Evolutionary conservation across 495 filamentous ascomycete genomes (phyloP).

Genomic region (Geopyxis carbonaria): DNA sequence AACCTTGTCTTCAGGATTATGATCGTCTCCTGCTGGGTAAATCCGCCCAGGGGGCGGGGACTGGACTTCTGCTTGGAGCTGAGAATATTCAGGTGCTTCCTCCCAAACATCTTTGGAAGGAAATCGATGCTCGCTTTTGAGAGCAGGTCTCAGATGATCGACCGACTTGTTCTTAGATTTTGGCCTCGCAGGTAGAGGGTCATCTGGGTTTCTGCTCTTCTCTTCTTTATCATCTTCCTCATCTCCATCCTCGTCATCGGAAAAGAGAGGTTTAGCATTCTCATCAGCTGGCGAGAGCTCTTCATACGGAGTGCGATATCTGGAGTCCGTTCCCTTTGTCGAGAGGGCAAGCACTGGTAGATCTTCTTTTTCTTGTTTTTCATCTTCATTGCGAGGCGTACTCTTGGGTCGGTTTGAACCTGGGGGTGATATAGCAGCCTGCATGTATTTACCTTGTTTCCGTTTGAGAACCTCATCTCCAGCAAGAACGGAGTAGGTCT

Average conservation of each 20-base stretch:
- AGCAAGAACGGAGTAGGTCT: conserved; percentile 60
- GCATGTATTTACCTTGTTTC: conserved; percentile 37
- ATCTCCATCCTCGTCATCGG: conserved; percentile 66
- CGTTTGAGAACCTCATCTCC: conserved; percentile 81
- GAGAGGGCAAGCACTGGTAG: background rate
- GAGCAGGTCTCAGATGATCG: conserved; percentile 47
- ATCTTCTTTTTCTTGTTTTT: conserved; percentile 33
- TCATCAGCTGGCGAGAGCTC: conserved; percentile 42
- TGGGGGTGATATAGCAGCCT: conserved; percentile 40
- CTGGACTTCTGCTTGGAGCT: conserved; percentile 68
- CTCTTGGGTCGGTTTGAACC: conserved; percentile 39
- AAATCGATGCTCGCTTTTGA: conserved; percentile 54
- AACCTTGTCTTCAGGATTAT: conserved; percentile 31
- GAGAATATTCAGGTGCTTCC: conserved; percentile 75
- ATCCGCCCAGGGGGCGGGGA: conserved; percentile 52
- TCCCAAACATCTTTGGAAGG: conserved; percentile 95
- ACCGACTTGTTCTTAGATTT: conserved; percentile 5
- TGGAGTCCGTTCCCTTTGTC: conserved; percentile 6
- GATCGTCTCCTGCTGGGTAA: conserved; percentile 36
- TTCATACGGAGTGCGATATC: conserved; percentile 52
- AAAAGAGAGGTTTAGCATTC: conserved; percentile 90
- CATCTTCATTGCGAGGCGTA: conserved; percentile 55
- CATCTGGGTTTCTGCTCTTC: conserved; percentile 3
- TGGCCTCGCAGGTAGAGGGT: too few species aligned
- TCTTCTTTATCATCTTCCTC: conserved; percentile 34